Evolutionary conservation across 2,329 filamentous ascomycete genomes (phyloP), one percentile per base, ranked within the genome.

Genomic region (Paecilomyces sp.): DNA sequence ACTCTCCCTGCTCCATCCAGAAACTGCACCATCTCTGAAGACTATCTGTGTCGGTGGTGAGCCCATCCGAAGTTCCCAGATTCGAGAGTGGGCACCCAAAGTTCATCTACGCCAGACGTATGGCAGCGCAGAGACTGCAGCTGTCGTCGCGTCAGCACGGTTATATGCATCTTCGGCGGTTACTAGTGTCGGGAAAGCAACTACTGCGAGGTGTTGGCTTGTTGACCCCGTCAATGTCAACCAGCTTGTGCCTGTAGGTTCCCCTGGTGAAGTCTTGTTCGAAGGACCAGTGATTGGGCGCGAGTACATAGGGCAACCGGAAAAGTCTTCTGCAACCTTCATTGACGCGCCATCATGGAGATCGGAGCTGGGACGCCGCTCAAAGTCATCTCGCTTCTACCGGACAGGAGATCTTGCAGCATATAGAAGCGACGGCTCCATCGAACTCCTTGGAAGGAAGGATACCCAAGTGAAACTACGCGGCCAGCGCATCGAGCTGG

Each of bases 241-340:
- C 15, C 36, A 15, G 11, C 36, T 41, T 15, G 36, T 41, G 36
- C 36, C 36, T 15, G 15, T 41, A 15, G 36, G 36, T 6, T 15
- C 36, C n/a, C 65, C 75, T 3, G 76, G 76, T 2, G 77, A 79
- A 58, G 64, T 79, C 1, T 34, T 77, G 7, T 63, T 78, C 3
- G 74, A 77, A 60, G 75, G 76, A 1, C 65, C 67, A 8, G 64
- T 64, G 2, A 51, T 73, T 12, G 64, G 63, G 11, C 36, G 60
- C 33, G 66, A 67, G 7, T 72, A 72, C 56, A 58, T 71, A 12
- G 62, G 66, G 9, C 58, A 68, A n/a, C 57, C 60, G 0, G 62
- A 64, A 13, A 64, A 64, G 31, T 67, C 66, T 1, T 51, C 53
- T 8, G 54, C 56, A 9, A 61, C 59, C 5, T 72, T 70, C 59